Evolutionary conservation across 768 basidiomycete genomes (phyloP).

Genomic region (Xerocomellus chrysenteron): DNA sequence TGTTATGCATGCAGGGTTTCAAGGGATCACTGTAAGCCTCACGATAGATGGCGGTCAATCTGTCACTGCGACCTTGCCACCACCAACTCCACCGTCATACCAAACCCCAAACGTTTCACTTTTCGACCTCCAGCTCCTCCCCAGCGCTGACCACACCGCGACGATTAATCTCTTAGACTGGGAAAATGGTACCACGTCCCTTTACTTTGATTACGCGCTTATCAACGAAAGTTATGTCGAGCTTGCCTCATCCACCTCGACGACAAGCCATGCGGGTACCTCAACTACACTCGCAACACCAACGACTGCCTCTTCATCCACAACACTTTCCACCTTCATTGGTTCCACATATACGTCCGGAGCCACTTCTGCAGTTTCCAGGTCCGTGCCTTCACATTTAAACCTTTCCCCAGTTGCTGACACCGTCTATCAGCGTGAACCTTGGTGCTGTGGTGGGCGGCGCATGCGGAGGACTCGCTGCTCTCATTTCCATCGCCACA

Average conservation of each 20-base stretch:
- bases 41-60: constrained; percentile 7
- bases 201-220: constrained; percentile 17
- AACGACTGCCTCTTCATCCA: not conserved
- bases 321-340: not conserved
- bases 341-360: not conserved
- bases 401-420: not conserved
- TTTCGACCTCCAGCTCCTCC: constrained; percentile 13
- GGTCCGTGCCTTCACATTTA: not conserved
- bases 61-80: not conserved
- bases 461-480: constrained; percentile 6
- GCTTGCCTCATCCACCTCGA: not conserved
- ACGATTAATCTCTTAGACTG: constrained; percentile 10
- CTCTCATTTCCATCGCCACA: not conserved
- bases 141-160: constrained; percentile 9
- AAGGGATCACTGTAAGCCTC: constrained; percentile 11
- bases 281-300: not conserved
- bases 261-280: not conserved
- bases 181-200: not conserved
- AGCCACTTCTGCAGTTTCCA: not conserved
- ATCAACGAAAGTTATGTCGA: constrained; percentile 11
- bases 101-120: constrained; percentile 16
- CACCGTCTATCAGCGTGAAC: not conserved
- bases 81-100: constrained; percentile 8
- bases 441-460: constrained; percentile 4
- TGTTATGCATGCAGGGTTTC: constrained; percentile 12